phyloP scores from a whole-genome alignment of 2,329 filamentous ascomycete genomes.

The Ramularia endophylla region DNA sequence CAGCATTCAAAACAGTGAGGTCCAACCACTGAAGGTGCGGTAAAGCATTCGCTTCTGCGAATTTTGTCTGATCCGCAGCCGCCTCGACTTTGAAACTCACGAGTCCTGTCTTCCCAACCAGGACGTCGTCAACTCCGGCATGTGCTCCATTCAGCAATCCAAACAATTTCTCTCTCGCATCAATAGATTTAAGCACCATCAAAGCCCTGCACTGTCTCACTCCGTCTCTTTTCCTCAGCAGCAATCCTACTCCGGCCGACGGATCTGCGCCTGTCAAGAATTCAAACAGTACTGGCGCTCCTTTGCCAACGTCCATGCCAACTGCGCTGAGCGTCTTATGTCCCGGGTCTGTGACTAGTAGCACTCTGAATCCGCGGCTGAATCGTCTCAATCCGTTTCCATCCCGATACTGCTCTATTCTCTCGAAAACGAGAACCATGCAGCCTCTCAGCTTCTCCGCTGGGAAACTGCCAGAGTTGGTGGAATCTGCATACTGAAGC shows the following conservation, averaged over 20 bases:
- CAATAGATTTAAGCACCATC: slow-evolving; percentile 68
- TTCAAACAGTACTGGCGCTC: slow-evolving; percentile 68
- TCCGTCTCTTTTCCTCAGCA: slow-evolving; percentile 64
- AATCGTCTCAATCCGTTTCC: slow-evolving; percentile 65
- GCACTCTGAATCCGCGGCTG: slow-evolving; percentile 74
- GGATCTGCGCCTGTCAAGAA: slow-evolving; percentile 53
- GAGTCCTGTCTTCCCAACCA: slow-evolving; percentile 64
- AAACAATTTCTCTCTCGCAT: slow-evolving; percentile 65
- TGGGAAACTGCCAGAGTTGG: slow-evolving; percentile 67
- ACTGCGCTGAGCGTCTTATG: slow-evolving; percentile 73
- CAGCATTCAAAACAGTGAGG: slow-evolving; percentile 66
- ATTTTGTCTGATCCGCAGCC: slow-evolving; percentile 43
- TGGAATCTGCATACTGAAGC: slow-evolving; percentile 75
- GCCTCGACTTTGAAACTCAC: slow-evolving; percentile 60
- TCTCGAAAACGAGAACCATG: slow-evolving; percentile 70
- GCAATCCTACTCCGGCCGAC: slow-evolving; percentile 63
- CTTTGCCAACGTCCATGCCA: slow-evolving; percentile 61
- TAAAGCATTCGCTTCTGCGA: slow-evolving; percentile 34
- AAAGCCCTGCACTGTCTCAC: slow-evolving; percentile 65
- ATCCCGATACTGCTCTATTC: slow-evolving; percentile 59
- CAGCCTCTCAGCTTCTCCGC: slow-evolving; percentile 66
- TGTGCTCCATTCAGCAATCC: slow-evolving; percentile 66
- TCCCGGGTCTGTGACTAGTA: slow-evolving; percentile 69
- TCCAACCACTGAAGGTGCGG: slow-evolving; percentile 56
- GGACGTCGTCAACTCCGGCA: slow-evolving; percentile 60